A percentile compares a stretch with the other conserved stretches of the same genome.
phyloP scores from a whole-genome alignment of 495 filamentous ascomycete genomes.

The Astrothelium subdiscretum region DNA sequence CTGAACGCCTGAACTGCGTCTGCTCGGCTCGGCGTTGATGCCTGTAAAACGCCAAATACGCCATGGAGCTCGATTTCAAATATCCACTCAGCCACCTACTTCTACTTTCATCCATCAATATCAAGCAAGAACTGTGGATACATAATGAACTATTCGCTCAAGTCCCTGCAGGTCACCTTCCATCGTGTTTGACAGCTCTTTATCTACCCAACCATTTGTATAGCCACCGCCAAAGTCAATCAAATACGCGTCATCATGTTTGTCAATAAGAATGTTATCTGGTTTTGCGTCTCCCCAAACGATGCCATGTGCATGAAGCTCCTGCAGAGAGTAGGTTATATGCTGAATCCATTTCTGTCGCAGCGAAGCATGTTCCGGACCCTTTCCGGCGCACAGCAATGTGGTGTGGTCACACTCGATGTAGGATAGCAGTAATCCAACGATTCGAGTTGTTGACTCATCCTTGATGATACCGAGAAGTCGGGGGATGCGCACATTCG shows the following conservation, averaged over 20 bases:
- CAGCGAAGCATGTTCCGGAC: neutral
- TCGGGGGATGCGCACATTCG: neutral
- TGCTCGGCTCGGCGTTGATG: too few relatives aligned
- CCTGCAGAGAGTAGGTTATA: neutral
- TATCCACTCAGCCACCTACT: too few relatives aligned
- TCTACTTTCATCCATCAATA: too few relatives aligned
- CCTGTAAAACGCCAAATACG: too few relatives aligned
- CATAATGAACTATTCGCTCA: constrained; percentile 10
- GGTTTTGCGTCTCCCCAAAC: constrained; percentile 39
- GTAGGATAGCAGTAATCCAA: neutral
- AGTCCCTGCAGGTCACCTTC: constrained; percentile 32
- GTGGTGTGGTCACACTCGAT: neutral
- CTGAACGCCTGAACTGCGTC: too few relatives aligned
- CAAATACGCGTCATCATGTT: constrained; percentile 32
- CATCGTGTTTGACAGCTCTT: constrained; percentile 27
- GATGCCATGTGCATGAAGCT: constrained; percentile 27
- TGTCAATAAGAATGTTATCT: constrained; percentile 36
- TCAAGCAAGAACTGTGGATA: too few relatives aligned
- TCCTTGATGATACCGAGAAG: neutral
- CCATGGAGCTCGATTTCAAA: too few relatives aligned
- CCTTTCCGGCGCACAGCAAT: neutral
- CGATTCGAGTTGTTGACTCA: neutral
- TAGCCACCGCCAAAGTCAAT: constrained; percentile 39
- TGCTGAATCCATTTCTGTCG: neutral
- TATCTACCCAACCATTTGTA: constrained; percentile 33